Base-by-base conservation (phyloP, 805 yeast species). In the Candida nitratophila region DNA sequence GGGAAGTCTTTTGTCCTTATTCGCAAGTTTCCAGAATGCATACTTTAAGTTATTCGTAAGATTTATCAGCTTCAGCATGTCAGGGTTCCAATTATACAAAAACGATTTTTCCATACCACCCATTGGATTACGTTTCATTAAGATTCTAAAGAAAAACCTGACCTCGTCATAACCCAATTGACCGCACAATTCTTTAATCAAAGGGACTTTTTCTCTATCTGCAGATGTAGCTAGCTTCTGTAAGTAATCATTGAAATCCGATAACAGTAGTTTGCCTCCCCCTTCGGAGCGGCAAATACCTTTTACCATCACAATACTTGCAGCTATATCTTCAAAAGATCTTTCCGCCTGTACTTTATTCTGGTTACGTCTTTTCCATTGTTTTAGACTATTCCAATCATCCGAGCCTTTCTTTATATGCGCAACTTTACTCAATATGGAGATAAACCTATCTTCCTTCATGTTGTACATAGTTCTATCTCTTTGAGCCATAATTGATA, bases 31-130 rank as follows among this genome's bases (percentile, higher is more conserved):
- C 57, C 71, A 67, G 48, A 88, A 79, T 1, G 86, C 81, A 10
- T 72, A 64, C 48, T 77, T 70, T 40, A 89, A 60, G 53, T 79
- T 78, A 43, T 79, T 77, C 3, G 88, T 84, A 7, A 85, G 79
- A 46, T 80, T 77, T 48, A 71, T 77, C 24, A 86, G 73, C 3
- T 71, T 72, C 10, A 71, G 65, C 0, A 95, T 91, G 59, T 87
- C 90, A 0, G 89, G 88, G 60, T 88, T 95, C 86, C 90, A 89
- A 26, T 64, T 52, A 5, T 61, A 53, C 40, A 88, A 64, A 44
- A 88, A 70, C 12, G 71, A 63, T 26, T 72, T 69, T 51, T 86
- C 91, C 46, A 80, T 70, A 9, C 79, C 73, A 4, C 80, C 74
- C n/a, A 86, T 62, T n/a, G 80, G 70, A 39, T 76, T 71, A 47